Evolutionary conservation across 768 basidiomycete species (phyloP).

Genomic region (Boletus eberwhitei): DNA sequence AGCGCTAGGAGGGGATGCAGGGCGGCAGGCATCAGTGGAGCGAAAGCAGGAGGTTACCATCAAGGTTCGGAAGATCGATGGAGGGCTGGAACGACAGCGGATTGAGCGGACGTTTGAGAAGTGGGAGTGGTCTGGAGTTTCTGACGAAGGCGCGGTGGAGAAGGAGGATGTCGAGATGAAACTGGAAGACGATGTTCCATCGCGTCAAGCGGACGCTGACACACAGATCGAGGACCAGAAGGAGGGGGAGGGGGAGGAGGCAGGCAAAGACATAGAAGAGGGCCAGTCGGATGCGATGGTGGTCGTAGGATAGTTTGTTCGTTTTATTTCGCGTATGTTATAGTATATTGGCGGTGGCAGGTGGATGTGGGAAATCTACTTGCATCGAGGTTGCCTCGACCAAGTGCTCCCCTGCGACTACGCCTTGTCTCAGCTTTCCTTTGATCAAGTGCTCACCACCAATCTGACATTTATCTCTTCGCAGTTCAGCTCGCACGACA

Average conservation of each 20-base stretch:
- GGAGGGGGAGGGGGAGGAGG: constrained; percentile 2
- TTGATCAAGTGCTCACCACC: background rate
- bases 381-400: background rate
- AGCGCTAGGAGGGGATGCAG: constrained; percentile 28
- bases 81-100: constrained; percentile 66
- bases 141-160: constrained; percentile 2
- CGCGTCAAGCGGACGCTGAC: constrained; percentile 5
- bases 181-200: constrained; percentile 14
- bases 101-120: constrained; percentile 66
- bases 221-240: constrained; percentile 1
- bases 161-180: constrained; percentile 32
- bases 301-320: constrained; percentile 11
- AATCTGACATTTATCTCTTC: background rate
- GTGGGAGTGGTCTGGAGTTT: constrained; percentile 52
- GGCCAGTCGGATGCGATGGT: constrained; percentile 15
- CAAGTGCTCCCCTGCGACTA: background rate
- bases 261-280: background rate
- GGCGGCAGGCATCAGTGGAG: constrained; percentile 38
- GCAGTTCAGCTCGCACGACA: background rate
- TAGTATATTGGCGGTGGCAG: background rate
- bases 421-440: background rate
- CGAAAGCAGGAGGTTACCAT: constrained; percentile 48
- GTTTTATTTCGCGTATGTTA: constrained; percentile 2
- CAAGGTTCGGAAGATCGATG: constrained; percentile 53
- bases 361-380: constrained; percentile 14